phyloP scores from a whole-genome alignment of 1,284 basidiomycete species.

The Malassezia brasiliensis region DNA sequence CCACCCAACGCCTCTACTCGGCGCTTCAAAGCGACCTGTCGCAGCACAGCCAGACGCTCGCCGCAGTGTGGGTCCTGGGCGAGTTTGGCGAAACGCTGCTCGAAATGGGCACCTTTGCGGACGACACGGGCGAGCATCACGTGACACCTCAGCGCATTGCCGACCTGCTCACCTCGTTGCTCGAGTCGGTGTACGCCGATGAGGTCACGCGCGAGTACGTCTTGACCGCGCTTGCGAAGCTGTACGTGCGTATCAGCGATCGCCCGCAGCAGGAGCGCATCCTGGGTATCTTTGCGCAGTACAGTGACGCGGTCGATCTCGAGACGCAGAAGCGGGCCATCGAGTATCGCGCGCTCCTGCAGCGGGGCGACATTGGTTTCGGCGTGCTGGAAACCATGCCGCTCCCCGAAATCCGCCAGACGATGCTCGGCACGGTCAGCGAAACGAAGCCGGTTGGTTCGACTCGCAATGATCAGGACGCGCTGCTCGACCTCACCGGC shows the following conservation, averaged over 20 bases:
- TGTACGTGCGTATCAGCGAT: constrained; percentile 62
- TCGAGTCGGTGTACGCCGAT: constrained; percentile 91
- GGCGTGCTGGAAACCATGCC: constrained; percentile 98
- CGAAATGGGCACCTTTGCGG: constrained; percentile 59
- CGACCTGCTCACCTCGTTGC: constrained; percentile 73
- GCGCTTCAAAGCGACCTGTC: constrained; percentile 85
- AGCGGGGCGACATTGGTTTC: constrained; percentile 59
- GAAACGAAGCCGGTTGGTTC: constrained; percentile 40
- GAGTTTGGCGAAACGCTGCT: constrained; percentile 89
- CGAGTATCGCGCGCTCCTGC: constrained; percentile 79
- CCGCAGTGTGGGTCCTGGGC: constrained; percentile 89
- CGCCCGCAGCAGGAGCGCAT: constrained; percentile 62
- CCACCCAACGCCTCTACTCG: constrained; percentile 79
- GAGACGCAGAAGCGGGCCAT: constrained; percentile 93
- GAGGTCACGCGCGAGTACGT: constrained; percentile 84
- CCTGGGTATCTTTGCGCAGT: constrained; percentile 64
- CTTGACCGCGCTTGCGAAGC: constrained; percentile 78
- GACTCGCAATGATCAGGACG: constrained; percentile 25
- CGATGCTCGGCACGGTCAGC: constrained; percentile 38
- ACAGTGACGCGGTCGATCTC: constrained; percentile 71
- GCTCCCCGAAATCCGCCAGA: constrained; percentile 69
- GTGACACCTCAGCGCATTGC: constrained; percentile 71
- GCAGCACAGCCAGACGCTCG: constrained; percentile 86
- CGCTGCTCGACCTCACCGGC: constrained; percentile 3
- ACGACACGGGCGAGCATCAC: constrained; percentile 65